Evolutionary conservation across 2,329 filamentous ascomycete species (phyloP).

Genomic region (Talaromyces sp.): DNA sequence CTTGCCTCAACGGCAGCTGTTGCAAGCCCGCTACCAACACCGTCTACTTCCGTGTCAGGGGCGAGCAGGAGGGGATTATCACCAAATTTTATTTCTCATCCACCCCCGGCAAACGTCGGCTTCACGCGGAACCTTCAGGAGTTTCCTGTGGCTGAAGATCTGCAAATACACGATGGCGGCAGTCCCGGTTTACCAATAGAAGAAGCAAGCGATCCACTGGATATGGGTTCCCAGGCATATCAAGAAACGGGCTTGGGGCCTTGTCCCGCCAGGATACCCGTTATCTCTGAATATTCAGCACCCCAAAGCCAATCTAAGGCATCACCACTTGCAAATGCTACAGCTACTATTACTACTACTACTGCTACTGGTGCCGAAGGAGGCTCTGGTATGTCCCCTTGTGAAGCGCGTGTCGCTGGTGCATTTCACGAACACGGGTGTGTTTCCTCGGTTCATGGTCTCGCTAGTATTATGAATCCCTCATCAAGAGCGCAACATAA

Average conservation of each 20-base stretch:
- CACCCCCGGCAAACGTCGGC: not conserved
- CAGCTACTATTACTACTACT: too few species aligned
- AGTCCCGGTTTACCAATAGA: not conserved
- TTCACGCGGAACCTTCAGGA: not conserved
- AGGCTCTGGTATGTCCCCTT: slow-evolving; percentile 23
- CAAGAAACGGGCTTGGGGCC: not conserved
- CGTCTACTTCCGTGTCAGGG: not conserved
- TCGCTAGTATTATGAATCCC: slow-evolving; percentile 33
- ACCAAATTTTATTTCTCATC: not conserved
- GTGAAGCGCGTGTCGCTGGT: slow-evolving; percentile 32
- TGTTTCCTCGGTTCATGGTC: slow-evolving; percentile 30
- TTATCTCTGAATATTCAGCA: not conserved
- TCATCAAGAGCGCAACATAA: slow-evolving; percentile 24
- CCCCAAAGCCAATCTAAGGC: not conserved
- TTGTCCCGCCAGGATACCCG: not conserved
- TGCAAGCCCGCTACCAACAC: not conserved
- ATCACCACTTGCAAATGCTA: not conserved
- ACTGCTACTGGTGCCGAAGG: not conserved
- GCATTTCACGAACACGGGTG: slow-evolving; percentile 33
- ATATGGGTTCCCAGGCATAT: not conserved
- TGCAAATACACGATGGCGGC: not conserved
- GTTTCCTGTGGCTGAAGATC: not conserved
- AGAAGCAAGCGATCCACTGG: not conserved
- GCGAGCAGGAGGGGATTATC: not conserved
- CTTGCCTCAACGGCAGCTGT: not conserved